Percentiles rank a stretch among this genome's conserved stretches.
Evolutionary conservation across 306 rosid genomes (phyloP).

Genomic region (Begonia fuchsioides): DNA sequence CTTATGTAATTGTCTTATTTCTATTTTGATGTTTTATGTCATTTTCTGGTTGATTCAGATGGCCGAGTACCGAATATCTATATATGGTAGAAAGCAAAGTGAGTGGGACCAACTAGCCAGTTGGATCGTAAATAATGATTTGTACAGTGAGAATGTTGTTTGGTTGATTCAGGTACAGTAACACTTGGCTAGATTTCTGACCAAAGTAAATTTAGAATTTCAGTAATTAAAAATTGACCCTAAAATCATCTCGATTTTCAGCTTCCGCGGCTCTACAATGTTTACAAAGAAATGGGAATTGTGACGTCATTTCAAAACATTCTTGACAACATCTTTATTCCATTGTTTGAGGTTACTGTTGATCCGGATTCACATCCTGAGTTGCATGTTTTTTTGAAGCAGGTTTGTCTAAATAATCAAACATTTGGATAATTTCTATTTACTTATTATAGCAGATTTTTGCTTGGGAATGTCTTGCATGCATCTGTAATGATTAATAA

Average conservation of each 20-base stretch:
- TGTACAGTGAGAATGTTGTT: constrained; percentile 87
- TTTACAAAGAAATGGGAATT: constrained; percentile 96
- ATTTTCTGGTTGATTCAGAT: constrained; percentile 39
- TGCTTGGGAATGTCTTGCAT: no score
- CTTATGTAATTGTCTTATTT: no score
- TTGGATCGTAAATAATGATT: constrained; percentile 94
- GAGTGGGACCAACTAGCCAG: constrained; percentile 99
- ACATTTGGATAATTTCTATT: no score
- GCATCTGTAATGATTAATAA: no score
- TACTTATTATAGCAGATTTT: no score
- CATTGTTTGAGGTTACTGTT: constrained; percentile 86
- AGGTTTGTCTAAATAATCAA: constrained; percentile 29
- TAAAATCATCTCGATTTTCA: constrained; percentile 17
- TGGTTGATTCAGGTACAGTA: constrained; percentile 86
- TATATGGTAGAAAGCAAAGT: constrained; percentile 98
- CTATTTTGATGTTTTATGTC: constrained; percentile 7
- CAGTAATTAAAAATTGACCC: neutral
- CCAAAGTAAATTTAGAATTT: neutral
- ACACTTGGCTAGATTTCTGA: neutral
- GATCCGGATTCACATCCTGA: constrained; percentile 99
- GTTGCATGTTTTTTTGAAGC: constrained; percentile 84
- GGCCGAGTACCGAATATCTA: constrained; percentile 95
- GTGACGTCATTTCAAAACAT: constrained; percentile 93
- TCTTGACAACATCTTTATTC: constrained; percentile 93
- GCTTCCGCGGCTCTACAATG: constrained; percentile 86